Conservation (phyloP, 768 basidiomycete genomes). For the Astraeus odoratus region DNA sequence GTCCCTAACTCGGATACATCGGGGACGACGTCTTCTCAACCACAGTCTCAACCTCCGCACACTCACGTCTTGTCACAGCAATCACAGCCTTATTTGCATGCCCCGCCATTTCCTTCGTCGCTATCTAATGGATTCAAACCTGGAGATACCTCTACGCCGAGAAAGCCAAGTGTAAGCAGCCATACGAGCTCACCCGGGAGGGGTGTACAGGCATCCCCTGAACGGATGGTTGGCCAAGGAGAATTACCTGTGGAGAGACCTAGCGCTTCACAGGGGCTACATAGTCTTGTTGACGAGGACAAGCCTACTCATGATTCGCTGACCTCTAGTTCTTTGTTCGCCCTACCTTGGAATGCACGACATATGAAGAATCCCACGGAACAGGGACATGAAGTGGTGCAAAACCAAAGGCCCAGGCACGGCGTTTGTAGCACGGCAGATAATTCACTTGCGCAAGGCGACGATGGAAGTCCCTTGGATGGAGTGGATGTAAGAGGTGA, state of each 20-base stretch:
- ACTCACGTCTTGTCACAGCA: slow-evolving; percentile 24
- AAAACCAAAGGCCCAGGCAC: neutral
- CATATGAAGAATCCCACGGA: neutral
- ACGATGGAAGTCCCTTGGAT: neutral
- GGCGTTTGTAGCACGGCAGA: neutral
- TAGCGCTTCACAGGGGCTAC: neutral
- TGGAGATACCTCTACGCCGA: slow-evolving; percentile 15
- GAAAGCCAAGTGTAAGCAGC: neutral
- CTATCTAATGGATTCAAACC: slow-evolving; percentile 18
- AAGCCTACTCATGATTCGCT: neutral
- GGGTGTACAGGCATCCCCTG: slow-evolving; percentile 5
- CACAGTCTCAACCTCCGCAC: slow-evolving; percentile 22
- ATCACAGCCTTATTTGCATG: slow-evolving; percentile 5
- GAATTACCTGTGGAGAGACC: neutral
- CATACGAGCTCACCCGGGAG: neutral
- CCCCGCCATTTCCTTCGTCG: slow-evolving; percentile 10
- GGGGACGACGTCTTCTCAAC: slow-evolving; percentile 27
- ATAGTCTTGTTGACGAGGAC: neutral
- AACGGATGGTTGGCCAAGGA: neutral
- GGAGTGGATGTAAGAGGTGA: neutral
- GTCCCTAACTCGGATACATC: slow-evolving; percentile 54
- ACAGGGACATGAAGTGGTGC: neutral
- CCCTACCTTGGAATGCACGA: neutral
- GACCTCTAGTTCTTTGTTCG: neutral
- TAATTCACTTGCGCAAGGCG: neutral